Conservation (phyloP, 2,329 filamentous ascomycete species). For the Macrophomina tecta region DNA sequence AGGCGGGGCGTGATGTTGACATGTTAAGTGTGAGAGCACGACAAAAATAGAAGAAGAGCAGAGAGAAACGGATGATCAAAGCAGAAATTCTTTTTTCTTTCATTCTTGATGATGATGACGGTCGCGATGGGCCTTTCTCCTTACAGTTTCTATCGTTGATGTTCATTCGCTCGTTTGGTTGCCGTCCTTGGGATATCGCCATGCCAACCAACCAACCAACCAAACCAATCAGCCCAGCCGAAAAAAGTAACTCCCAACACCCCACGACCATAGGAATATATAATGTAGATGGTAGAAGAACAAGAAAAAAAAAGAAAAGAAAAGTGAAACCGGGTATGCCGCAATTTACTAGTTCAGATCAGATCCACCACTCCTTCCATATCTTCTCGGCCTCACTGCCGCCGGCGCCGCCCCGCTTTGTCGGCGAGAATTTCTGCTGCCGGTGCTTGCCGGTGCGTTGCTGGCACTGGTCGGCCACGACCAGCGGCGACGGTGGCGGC, state of each 20-base stretch:
- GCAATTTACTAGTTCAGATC: not conserved
- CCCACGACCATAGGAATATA: too few species aligned
- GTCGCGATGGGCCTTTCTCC: not conserved
- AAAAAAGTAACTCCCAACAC: too few species aligned
- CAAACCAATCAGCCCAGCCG: too few species aligned
- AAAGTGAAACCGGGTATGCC: too few species aligned
- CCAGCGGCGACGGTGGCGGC: not conserved
- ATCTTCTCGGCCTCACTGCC: not conserved
- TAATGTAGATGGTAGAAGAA: not conserved
- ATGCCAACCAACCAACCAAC: too few species aligned
- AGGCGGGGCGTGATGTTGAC: not conserved
- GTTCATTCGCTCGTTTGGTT: not conserved
- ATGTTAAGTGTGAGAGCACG: too few species aligned
- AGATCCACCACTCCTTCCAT: constrained; percentile 23
- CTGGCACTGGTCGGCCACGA: not conserved
- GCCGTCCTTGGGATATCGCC: not conserved
- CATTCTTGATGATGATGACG: not conserved
- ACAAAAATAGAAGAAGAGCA: not conserved
- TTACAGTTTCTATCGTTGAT: not conserved
- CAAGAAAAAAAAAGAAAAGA: not conserved
- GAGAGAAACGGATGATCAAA: not conserved
- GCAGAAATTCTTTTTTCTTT: not conserved
- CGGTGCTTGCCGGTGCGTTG: not conserved
- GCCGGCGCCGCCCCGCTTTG: not conserved
- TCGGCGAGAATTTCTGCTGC: not conserved